Conservation (phyloP, 23 red algal species). For the Gracilaria caudata region DNA sequence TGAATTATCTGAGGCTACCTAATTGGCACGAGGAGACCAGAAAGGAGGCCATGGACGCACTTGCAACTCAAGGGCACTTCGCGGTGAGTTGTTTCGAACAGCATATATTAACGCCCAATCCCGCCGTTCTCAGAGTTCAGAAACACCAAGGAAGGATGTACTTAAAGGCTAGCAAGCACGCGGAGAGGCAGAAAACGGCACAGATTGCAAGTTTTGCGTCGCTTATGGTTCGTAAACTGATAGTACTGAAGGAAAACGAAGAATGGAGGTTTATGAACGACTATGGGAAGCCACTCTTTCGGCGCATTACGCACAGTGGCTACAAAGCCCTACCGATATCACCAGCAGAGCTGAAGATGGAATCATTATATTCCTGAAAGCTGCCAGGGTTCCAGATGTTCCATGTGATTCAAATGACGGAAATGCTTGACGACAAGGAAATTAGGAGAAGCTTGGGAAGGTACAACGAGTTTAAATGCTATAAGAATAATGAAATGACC, state of each 20-base stretch:
- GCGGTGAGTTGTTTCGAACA: constrained; percentile 1
- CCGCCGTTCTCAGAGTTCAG: constrained; percentile 3
- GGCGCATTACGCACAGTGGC: neutral
- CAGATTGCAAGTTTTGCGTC: constrained; percentile 1
- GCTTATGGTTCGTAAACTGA: neutral
- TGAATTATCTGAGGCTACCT: neutral
- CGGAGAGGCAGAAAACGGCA: neutral
- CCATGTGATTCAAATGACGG: neutral
- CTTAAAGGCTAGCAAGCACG: neutral
- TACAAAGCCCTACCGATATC: neutral
- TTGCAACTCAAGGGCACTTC: neutral
- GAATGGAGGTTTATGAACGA: constrained; percentile 30
- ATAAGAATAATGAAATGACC: neutral
- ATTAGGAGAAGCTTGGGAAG: neutral
- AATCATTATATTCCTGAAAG: neutral
- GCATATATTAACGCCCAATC: neutral
- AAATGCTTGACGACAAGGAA: neutral
- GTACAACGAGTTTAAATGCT: neutral
- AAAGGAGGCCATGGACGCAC: neutral
- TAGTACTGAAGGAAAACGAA: neutral
- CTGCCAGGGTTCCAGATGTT: neutral
- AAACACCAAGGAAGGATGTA: neutral
- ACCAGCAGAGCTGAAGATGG: neutral
- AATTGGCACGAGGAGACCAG: neutral
- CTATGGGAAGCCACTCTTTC: neutral